Base-by-base conservation (phyloP, 2,329 filamentous ascomycete genomes). In the Curvularia verruculosa region DNA sequence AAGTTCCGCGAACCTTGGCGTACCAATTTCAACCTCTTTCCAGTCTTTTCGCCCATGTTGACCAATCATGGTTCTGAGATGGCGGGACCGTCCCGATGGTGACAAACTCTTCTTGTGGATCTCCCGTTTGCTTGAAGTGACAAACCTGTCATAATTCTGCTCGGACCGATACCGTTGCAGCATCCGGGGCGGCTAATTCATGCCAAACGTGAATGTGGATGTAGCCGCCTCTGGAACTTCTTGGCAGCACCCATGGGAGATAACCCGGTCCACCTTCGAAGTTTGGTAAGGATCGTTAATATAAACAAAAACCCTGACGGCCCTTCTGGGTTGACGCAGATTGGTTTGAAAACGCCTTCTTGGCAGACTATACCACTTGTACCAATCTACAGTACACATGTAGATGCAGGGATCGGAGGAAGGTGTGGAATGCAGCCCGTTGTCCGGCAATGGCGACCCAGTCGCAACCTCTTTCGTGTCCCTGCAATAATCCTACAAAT, bases 131-230 rank as follows among this genome's bases (percentile, higher is more conserved):
- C 49, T 53, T 56, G 53, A 46, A 56, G 12, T 48, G 31, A 45
- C 37, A 52, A 43, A 44, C 56, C 56, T 59, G 49, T 53, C 49
- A 61, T 47, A 23, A 56, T 29, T 41, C 24, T 28, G 34, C 46
- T 61, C 59, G 56, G 59, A 31, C 59, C 59, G 59, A 59, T 59
- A 37, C 29, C 41, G 40, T 46, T 48, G 28, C 28, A 23, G 26
- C 41, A 39, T 49, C 56, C 21, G 46, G 55, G 31, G 28, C 37
- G 44, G 37, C 46, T 47, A 56, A 61, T 61, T 49, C 56, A 54
- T 52, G 52, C 53, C 29, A 56, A 56, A 47, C 52, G 36, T 18
- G 26, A 41, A 49, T 48, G 41, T 41, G 29, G 34, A 43, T 45
- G 40, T 19, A 45, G 37, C 37, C 10, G 49, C 52, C 29, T 51